Base-by-base conservation (phyloP, 495 filamentous ascomycete genomes). In the Daldinia concentrica region DNA sequence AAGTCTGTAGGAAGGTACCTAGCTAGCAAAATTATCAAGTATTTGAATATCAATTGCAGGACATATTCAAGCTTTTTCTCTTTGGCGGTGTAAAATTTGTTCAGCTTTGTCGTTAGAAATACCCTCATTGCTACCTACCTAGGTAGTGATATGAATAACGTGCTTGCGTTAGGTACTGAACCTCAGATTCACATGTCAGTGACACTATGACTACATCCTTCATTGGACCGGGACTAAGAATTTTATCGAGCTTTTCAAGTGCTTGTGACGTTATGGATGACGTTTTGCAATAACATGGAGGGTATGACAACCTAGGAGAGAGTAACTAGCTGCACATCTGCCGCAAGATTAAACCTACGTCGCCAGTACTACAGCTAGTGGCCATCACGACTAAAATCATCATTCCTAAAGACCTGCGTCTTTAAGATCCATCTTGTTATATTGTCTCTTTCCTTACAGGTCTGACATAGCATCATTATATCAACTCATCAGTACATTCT, bases 191-290 rank as follows among this genome's bases (percentile, higher is more conserved):
- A 17, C 39, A 8, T 41, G 39, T 8, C n/a, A 41, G 15, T 12
- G 9, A 48, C 9, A 4, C 9, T 8, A 45, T 45, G 43, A 48
- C 43, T 24, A 48, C 3, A 48, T 24, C 43, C 3, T 9, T 4
- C 11, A 24, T 22, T n/a, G 27, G 17, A 57, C 2, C 6, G 22
- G 3, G 41, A 58, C 39, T 51, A 62, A 4, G 32, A 45, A 48
- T 41, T 39, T 43, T 7, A 58, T 71, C 17, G 4, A 48, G 58
- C 64, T n/a, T 11, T 0, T 58, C 11, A 57, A 24, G 36, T 3
- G 29, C 37, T 64, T 43, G 45, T 77, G 75, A 77, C 75, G 75
- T 74, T 50, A 69, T 74, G 15, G 58, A 74, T 74, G 74, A 77
- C 69, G 48, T 52, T 9, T 62, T 50, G 32, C 52, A 37, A 24